Evolutionary conservation across 257 asterid genomes (phyloP).

Genomic region (Vinca minor): DNA sequence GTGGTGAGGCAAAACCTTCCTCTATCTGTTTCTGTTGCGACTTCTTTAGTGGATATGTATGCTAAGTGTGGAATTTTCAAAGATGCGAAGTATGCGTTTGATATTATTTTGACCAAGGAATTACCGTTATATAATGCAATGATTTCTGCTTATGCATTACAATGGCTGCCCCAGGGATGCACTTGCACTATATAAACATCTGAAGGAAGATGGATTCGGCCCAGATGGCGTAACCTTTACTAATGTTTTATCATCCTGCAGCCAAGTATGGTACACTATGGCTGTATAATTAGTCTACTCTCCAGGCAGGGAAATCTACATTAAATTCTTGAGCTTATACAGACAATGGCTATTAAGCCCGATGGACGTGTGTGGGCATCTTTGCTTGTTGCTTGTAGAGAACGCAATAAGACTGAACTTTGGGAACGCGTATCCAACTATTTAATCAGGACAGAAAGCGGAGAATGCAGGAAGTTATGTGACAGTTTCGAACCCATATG

Average conservation of each 20-base stretch:
- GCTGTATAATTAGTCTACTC: slow-evolving; percentile 21
- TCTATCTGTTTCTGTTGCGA: slow-evolving; percentile 19
- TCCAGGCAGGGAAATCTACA: slow-evolving; percentile 21
- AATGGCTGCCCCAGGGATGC: slow-evolving; percentile 23
- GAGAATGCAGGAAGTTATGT: slow-evolving; percentile 24
- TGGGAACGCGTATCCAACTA: slow-evolving; percentile 13
- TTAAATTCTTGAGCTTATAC: slow-evolving; percentile 17
- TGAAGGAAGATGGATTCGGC: slow-evolving; percentile 13
- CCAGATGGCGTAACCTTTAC: slow-evolving; percentile 27
- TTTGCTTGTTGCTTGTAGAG: slow-evolving; percentile 28
- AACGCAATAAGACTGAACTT: slow-evolving; percentile 21
- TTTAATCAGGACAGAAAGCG: slow-evolving; percentile 23
- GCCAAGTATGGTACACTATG: slow-evolving; percentile 25
- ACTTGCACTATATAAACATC: slow-evolving; percentile 12
- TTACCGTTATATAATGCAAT: slow-evolving; percentile 24
- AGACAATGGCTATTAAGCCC: slow-evolving; percentile 19
- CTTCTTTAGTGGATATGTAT: slow-evolving; percentile 27
- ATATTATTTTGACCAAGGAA: slow-evolving; percentile 11
- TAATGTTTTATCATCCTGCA: slow-evolving; percentile 23
- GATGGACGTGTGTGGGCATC: slow-evolving; percentile 20
- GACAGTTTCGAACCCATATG: slow-evolving; percentile 29
- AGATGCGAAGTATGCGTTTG: slow-evolving; percentile 14
- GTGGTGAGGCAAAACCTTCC: slow-evolving; percentile 15
- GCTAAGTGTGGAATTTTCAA: slow-evolving; percentile 23
- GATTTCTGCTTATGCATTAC: slow-evolving; percentile 28